Base-by-base conservation (phyloP, 352 stramenopile genomes). In the Pythium aristosporum region DNA sequence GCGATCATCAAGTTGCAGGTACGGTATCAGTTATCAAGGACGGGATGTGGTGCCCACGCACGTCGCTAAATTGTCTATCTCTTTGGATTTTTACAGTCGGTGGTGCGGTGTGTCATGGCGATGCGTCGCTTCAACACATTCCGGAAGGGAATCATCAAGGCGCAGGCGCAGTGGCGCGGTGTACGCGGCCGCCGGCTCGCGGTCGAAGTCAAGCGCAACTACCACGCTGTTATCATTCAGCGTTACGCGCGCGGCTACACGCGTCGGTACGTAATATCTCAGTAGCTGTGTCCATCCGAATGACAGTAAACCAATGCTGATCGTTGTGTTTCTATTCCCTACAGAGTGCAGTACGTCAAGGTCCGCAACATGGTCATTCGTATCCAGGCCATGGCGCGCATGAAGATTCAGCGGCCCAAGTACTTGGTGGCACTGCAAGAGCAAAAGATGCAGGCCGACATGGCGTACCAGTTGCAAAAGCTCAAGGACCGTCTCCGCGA, bases 111-210 rank as follows among this genome's bases (percentile, higher is more conserved):
- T 46, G 84, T 94, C 3, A 88, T 87, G 39, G 78, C 82, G 9
- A 94, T 94, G 86, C 80, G 80, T 39, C 78, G 84, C 60, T 94
- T 92, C 82, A 88, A 88, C 71, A 88, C 79, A n/a, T 91, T 94
- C 65, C 56, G 85, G 25, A 82, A 80, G 15, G 86, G 84, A 18
- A 65, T 93, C 37, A 76, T 83, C 18, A 68, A 74, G 53, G 61
- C 72, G 5, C 86, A 94, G 62, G 86, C 86, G 13, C 86, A 67
- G 21, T 91, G 85, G 77, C 74, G 86, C 67, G 86, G 86, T 43
- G 80, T 89, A 63, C 65, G 82, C 50, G 85, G 79, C 12, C 85
- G 85, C 49, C 83, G 80, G 56, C 25, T 87, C 46, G 83, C 82
- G n/a, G 63, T 72, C 10, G 77, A 88, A 50, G 84, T 94, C 55